Conservation (phyloP, 2,329 filamentous ascomycete genomes). For the Fusarium nanum region DNA sequence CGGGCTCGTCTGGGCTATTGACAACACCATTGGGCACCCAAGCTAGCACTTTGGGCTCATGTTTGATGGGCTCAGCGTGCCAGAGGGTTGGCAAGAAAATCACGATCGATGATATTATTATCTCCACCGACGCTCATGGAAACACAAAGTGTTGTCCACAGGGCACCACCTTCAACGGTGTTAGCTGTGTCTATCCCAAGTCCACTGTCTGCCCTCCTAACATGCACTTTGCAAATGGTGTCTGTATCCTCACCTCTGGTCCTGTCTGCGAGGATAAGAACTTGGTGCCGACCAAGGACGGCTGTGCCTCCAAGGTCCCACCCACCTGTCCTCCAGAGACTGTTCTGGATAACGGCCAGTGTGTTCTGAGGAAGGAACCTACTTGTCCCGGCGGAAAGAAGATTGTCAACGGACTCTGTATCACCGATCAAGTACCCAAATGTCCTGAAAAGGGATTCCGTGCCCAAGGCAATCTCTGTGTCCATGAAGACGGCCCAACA, state of each 20-base stretch:
- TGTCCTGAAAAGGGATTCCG: not conserved
- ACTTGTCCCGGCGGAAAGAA: constrained; percentile 6
- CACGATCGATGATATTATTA: not conserved
- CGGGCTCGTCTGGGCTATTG: not conserved
- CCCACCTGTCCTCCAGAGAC: not conserved
- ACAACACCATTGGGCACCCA: not conserved
- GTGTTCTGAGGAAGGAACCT: not conserved
- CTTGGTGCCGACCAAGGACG: not conserved
- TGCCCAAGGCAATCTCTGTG: not conserved
- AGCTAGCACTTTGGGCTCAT: not conserved
- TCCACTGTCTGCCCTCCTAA: not conserved
- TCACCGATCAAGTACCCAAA: not conserved
- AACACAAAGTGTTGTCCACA: constrained; percentile 1
- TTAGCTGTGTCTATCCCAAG: not conserved
- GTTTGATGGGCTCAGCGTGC: not conserved
- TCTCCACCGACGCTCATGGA: not conserved
- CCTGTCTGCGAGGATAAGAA: not conserved
- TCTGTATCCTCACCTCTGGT: not conserved
- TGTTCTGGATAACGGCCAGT: not conserved
- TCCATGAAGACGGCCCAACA: not conserved
- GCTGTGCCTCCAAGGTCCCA: not conserved
- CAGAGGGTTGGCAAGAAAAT: constrained; percentile 1
- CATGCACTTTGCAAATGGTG: constrained; percentile 5
- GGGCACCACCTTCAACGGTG: not conserved
- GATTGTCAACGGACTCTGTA: not conserved